Conservation (phyloP, 495 filamentous ascomycete species). For the Aspergillus diversus region DNA sequence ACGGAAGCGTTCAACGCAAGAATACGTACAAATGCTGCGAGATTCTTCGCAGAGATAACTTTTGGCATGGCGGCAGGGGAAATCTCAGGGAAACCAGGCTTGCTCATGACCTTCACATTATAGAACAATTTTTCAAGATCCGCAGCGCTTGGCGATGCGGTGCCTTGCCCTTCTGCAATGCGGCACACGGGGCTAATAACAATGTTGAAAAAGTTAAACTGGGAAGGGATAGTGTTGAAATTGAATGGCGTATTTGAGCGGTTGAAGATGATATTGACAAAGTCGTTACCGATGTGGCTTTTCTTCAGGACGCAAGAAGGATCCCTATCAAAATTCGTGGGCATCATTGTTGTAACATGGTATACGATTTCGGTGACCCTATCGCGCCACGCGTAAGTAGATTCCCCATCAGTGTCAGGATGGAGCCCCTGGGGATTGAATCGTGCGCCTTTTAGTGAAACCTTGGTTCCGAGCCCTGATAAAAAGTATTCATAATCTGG, state of each 20-base stretch:
- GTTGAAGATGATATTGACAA: conserved; percentile 97
- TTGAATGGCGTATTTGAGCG: conserved; percentile 84
- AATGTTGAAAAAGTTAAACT: conserved; percentile 96
- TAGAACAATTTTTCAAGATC: conserved; percentile 65
- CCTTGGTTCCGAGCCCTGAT: conserved; percentile 76
- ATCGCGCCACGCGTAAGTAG: conserved; percentile 91
- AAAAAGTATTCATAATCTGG: conserved; percentile 85
- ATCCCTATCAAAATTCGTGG: conserved; percentile 76
- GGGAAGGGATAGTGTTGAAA: conserved; percentile 89
- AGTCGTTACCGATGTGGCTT: conserved; percentile 95
- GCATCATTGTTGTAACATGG: conserved; percentile 97
- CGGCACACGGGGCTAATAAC: conserved; percentile 86
- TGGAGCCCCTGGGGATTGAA: conserved; percentile 97
- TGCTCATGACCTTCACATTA: conserved; percentile 81
- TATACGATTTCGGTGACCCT: conserved; percentile 93
- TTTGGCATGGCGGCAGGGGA: conserved; percentile 87
- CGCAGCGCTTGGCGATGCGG: conserved; percentile 23
- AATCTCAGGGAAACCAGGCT: conserved; percentile 83
- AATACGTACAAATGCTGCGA: conserved; percentile 87
- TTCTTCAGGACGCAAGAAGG: conserved; percentile 83
- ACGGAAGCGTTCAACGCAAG: conserved; percentile 92
- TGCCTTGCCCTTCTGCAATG: conserved; percentile 36
- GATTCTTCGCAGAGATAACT: conserved; percentile 74
- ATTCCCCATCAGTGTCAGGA: conserved; percentile 77
- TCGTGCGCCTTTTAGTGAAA: conserved; percentile 73